Evolutionary conservation across 768 basidiomycete species (phyloP).

Genomic region (Suillus lakei): DNA sequence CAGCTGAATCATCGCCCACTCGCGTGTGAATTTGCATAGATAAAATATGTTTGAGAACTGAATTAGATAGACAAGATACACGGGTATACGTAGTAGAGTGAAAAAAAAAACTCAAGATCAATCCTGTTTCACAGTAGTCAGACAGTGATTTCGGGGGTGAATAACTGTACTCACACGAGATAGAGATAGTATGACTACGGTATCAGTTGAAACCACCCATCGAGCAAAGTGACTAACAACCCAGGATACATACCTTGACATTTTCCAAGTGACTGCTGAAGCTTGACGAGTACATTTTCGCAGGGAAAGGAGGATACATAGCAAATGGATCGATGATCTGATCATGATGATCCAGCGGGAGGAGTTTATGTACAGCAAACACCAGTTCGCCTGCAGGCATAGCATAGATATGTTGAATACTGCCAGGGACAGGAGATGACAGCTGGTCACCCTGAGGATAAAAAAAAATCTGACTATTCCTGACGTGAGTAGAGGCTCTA

Average conservation of each 20-base stretch:
- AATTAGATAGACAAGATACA: too few relatives aligned
- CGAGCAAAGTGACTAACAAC: conserved; percentile 1
- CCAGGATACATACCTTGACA: conserved; percentile 10
- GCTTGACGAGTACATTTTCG: background rate
- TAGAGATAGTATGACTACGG: conserved; percentile 7
- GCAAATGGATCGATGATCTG: background rate
- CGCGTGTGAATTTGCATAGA: too few relatives aligned
- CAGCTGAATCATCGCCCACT: too few relatives aligned
- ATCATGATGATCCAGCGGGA: background rate
- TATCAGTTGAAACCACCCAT: conserved; percentile 4
- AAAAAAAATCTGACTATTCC: background rate
- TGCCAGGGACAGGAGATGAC: background rate
- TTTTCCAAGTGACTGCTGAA: background rate
- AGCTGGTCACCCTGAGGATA: background rate
- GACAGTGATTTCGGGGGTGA: too few relatives aligned
- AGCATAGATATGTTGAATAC: conserved; percentile 12
- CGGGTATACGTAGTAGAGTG: too few relatives aligned
- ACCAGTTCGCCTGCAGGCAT: background rate
- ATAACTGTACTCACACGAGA: too few relatives aligned
- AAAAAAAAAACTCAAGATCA: too few relatives aligned
- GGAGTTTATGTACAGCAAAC: conserved; percentile 15
- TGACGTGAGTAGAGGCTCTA: background rate
- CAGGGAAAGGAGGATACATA: conserved; percentile 5
- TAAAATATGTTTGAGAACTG: too few relatives aligned
- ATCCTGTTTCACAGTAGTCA: too few relatives aligned